Base-by-base conservation (phyloP, 306 rosid species). In the Urtica urens region DNA sequence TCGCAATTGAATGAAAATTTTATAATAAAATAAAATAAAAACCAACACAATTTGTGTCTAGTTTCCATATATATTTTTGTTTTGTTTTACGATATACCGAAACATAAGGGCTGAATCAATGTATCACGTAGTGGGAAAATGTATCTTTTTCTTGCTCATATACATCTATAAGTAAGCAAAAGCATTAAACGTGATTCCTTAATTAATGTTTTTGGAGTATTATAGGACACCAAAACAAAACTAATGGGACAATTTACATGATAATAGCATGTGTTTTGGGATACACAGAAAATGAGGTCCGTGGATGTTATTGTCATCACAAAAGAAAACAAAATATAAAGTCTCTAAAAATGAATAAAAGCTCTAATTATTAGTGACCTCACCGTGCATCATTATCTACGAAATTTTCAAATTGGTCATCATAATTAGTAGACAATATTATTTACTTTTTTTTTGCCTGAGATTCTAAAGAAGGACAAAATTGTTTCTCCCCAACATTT, bases 171-270 rank as follows among this genome's bases (percentile, higher is more conserved):
- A 72, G 73, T 29, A 65, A 62, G 59, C 30, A 29, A 33, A 69
- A 49, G 70, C 58, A 71, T 68, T 40, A 10, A 40, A 18, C 25
- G 23, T 17, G 66, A 58, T 59, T 41, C 53, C 49, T 45, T 37
- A 38, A 11, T 23, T 57, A 49, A 53, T 58, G 48, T 35, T 38
- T 56, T 45, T 44, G 21, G 58, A 66, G 58, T 59, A 58, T 64
- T 38, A 59, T 51, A 51, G 71, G 61, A 54, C 35, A 57, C 63
- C 59, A 35, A 61, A 70, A 49, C 71, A 57, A 62, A 71, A n/a
- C n/a, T n/a, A n/a, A n/a, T n/a, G 75, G 62, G 82, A 70, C 80
- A 68, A 78, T 7, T 72, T 58, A 53, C 23, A 27, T 28, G 22
- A 26, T 48, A 15, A 17, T 41, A 41, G 23, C 22, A 11, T 29